phyloP scores from a whole-genome alignment of 129 eudicot genomes.

The Centella asiatica region DNA sequence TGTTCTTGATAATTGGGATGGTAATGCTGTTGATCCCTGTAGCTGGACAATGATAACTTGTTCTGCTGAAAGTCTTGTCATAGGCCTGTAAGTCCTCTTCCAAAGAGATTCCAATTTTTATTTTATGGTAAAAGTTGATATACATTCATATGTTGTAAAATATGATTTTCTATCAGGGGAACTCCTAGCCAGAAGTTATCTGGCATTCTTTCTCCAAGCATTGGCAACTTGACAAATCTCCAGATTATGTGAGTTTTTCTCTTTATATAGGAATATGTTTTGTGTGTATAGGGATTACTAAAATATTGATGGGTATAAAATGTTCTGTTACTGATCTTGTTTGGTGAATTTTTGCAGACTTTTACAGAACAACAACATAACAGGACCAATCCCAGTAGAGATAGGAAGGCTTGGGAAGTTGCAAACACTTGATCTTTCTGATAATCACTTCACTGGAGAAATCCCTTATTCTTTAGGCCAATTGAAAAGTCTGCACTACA shows the following conservation, averaged over 20 bases:
- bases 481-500: slow-evolving; percentile 59
- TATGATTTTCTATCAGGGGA: slow-evolving; percentile 44
- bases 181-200: slow-evolving; percentile 85
- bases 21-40: slow-evolving; percentile 91
- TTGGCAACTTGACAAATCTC: slow-evolving; percentile 88
- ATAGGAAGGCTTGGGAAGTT: slow-evolving; percentile 63
- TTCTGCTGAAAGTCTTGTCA: slow-evolving; percentile 66
- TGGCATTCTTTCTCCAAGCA: slow-evolving; percentile 79
- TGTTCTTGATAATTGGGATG: slow-evolving; percentile 96
- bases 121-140: background rate
- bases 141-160: background rate
- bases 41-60: slow-evolving; percentile 96
- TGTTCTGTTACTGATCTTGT: background rate
- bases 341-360: slow-evolving; percentile 40
- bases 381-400: slow-evolving; percentile 69
- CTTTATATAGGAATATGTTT: background rate
- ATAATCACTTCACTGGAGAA: slow-evolving; percentile 54
- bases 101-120: background rate
- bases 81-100: slow-evolving; percentile 66
- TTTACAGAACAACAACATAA: slow-evolving; percentile 73
- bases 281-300: background rate
- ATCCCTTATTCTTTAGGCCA: slow-evolving; percentile 63
- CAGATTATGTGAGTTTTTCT: slow-evolving; percentile 51
- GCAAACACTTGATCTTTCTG: slow-evolving; percentile 85
- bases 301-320: background rate